Evolutionary conservation across 2,329 filamentous ascomycete species (phyloP), one percentile per base, ranked within the genome.

Genomic region (Aspergillus spinulosporus): DNA sequence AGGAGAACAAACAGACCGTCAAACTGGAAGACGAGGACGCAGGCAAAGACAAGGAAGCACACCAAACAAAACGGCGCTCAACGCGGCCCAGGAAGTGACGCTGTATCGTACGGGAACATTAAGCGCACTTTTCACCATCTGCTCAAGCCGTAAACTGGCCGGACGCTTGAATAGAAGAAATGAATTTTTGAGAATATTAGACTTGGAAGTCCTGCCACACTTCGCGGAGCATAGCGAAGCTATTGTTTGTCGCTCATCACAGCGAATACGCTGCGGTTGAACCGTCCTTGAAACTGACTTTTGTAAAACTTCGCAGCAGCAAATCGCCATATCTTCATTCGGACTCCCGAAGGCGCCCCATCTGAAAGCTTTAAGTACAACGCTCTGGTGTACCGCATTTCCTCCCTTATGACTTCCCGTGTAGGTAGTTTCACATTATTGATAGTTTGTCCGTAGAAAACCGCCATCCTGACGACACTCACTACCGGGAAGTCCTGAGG

Each of bases 291-390:
- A 61, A 88, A 88, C 72, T 0, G 59, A 37, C 66, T 89, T 85
- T 31, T 66, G 56, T 53, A 89, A 72, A 34, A 88, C 84, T 64
- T 85, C 80, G 29, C 75, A 68, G 79, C 86, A 90, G 62, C 85
- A 86, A 34, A 73, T 58, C 2, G 83, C 86, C 14, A 90, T 82
- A 59, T 85, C 84, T 32, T 74, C 71, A 0, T 78, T 77, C 5
- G 88, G 88, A 66, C 89, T 88, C 0, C 62, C 64, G 67, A 88
- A 89, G 0, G 82, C 86, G 3, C 87, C 88, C 63, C 87, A 90
- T 0, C 88, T 88, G 48, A 90, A 66, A 0, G 88, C 87, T 0
- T 87, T 87, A 1, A 91, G 76, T 3, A 90, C 83, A 7, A 90
- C 71, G 61, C 80, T 76, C 21, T 79, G 75, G 64, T 88, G 85